Evolutionary conservation across 1,284 basidiomycete genomes (phyloP).

Genomic region (Termitomyces sp.): DNA sequence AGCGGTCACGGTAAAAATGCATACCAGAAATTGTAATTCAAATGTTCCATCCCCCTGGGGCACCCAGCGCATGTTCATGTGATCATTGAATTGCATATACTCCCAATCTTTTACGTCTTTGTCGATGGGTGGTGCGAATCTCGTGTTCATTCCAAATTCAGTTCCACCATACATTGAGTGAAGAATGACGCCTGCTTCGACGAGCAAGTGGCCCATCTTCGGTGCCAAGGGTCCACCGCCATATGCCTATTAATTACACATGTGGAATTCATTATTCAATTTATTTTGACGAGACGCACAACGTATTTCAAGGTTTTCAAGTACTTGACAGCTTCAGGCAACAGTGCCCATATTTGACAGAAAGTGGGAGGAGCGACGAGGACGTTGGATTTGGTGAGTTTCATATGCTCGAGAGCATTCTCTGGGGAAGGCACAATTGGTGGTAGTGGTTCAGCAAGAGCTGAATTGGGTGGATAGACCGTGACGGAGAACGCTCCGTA

Average conservation of each 20-base stretch:
- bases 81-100: constrained; percentile 25
- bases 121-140: neutral
- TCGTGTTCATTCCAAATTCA: constrained; percentile 17
- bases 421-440: constrained; percentile 19
- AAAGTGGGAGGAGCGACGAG: constrained; percentile 20
- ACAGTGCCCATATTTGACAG: constrained; percentile 21
- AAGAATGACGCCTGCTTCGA: constrained; percentile 17
- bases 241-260: constrained; percentile 12
- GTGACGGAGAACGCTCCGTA: constrained; percentile 15
- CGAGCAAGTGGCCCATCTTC: constrained; percentile 16
- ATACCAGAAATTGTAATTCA: constrained; percentile 34
- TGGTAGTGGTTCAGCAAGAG: constrained; percentile 15
- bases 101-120: constrained; percentile 19
- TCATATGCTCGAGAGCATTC: constrained; percentile 23
- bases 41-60: constrained; percentile 35
- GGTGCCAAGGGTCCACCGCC: constrained; percentile 17
- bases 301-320: constrained; percentile 4
- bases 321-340: constrained; percentile 1
- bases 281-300: neutral
- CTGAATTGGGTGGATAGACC: constrained; percentile 24
- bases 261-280: too few relatives aligned
- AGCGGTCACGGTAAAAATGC: constrained; percentile 2
- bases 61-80: constrained; percentile 26
- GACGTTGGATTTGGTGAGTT: constrained; percentile 18
- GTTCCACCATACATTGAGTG: constrained; percentile 18